phyloP scores from a whole-genome alignment of 2,329 filamentous ascomycete species.

The Fusarium fracticaudum region DNA sequence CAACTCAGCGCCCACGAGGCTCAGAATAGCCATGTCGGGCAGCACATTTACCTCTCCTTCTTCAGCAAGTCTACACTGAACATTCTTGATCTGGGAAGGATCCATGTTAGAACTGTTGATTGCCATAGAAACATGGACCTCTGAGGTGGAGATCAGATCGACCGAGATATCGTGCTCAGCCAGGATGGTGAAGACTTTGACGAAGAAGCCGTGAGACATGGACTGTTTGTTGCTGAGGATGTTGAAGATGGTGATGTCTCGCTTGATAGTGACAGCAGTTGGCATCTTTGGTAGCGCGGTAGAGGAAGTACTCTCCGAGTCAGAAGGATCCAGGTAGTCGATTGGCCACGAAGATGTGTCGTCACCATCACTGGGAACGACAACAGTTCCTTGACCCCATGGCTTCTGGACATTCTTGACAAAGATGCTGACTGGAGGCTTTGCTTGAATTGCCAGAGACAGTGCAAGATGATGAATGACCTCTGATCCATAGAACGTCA shows the following conservation, averaged over 20 bases:
- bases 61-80: not conserved
- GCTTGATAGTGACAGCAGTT: not conserved
- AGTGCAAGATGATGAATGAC: not conserved
- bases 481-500: not conserved
- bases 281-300: not conserved
- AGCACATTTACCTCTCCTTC: not conserved
- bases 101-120: not conserved
- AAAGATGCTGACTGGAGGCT: not conserved
- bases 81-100: not conserved
- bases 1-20: not conserved
- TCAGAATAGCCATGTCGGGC: not conserved
- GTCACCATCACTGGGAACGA: not conserved
- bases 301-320: not conserved
- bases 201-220: not conserved
- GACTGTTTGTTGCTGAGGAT: not conserved
- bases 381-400: not conserved
- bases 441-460: not conserved
- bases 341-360: not conserved
- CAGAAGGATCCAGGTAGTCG: not conserved
- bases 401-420: not conserved
- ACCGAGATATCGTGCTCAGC: not conserved
- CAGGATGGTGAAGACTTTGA: not conserved
- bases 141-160: not conserved
- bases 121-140: not conserved
- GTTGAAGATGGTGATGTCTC: not conserved